These are phyloP conservation scores for Tetrahymena thermophila DNA, from an alignment of 73 alveolate species.

Conservation along the genomic window DNA sequence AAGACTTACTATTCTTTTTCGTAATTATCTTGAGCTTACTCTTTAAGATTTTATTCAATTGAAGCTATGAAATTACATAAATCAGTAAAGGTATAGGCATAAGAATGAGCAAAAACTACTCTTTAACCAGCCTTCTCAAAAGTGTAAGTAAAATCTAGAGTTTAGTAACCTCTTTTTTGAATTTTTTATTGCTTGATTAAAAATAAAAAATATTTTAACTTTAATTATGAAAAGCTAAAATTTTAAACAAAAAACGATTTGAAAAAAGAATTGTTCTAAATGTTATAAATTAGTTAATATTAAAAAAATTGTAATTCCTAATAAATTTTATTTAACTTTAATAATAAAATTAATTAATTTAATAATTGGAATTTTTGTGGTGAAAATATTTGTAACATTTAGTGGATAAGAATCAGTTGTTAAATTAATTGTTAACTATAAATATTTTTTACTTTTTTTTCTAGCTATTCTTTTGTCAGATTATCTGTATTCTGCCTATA, in stretches of 20 bases:
- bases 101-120: conserved; percentile 63
- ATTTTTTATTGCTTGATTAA: not conserved
- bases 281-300: not conserved
- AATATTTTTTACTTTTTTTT: not conserved
- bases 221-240: no score
- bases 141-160: not conserved
- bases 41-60: conserved; percentile 48
- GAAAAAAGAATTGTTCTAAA: not conserved
- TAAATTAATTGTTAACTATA: not conserved
- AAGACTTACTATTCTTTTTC: not conserved
- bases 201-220: no score
- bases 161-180: not conserved
- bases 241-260: no score
- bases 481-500: not conserved
- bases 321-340: no score
- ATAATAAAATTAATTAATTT: no score
- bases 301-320: not conserved
- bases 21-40: not conserved
- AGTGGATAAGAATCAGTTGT: no score
- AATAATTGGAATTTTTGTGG: not conserved
- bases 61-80: conserved; percentile 57
- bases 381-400: no score
- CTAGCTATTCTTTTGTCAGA: not conserved
- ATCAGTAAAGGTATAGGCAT: conserved; percentile 86
- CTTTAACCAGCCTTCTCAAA: not conserved